phyloP scores from a whole-genome alignment of 1,284 basidiomycete species.

The Phlebopus sp. region DNA sequence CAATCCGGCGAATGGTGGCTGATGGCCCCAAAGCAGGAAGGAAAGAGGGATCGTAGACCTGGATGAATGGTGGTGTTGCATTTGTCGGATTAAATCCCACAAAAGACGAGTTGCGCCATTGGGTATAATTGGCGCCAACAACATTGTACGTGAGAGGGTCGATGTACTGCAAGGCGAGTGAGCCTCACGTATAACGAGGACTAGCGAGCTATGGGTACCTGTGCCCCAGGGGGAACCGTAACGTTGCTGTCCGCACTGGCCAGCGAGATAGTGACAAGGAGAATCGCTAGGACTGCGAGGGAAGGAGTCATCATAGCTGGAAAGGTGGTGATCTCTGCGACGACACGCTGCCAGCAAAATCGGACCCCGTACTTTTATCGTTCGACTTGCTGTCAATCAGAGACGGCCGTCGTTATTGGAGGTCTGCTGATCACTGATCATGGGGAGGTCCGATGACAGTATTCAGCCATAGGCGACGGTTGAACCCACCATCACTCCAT shows the following conservation, averaged over 20 bases:
- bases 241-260: background rate
- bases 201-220: conserved; percentile 1
- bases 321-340: background rate
- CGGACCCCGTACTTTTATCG: conserved; percentile 2
- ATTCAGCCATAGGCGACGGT: background rate
- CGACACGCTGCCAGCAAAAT: background rate
- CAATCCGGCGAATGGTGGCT: conserved; percentile 58
- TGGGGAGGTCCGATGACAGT: background rate
- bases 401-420: background rate
- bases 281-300: background rate
- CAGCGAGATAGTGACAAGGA: background rate
- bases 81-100: conserved; percentile 46
- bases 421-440: conserved; percentile 14
- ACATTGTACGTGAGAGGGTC: conserved; percentile 44
- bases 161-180: conserved; percentile 39
- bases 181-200: conserved; percentile 32
- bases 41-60: conserved; percentile 64
- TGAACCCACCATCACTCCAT: background rate
- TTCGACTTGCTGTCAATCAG: background rate
- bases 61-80: conserved; percentile 58
- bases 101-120: conserved; percentile 37
- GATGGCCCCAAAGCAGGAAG: conserved; percentile 54
- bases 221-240: conserved; percentile 8
- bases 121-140: conserved; percentile 35
- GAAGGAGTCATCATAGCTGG: background rate